Evolutionary conservation across 257 asterid genomes (phyloP), one percentile per base, ranked within the genome.

Genomic region (Coffea eugenioides): DNA sequence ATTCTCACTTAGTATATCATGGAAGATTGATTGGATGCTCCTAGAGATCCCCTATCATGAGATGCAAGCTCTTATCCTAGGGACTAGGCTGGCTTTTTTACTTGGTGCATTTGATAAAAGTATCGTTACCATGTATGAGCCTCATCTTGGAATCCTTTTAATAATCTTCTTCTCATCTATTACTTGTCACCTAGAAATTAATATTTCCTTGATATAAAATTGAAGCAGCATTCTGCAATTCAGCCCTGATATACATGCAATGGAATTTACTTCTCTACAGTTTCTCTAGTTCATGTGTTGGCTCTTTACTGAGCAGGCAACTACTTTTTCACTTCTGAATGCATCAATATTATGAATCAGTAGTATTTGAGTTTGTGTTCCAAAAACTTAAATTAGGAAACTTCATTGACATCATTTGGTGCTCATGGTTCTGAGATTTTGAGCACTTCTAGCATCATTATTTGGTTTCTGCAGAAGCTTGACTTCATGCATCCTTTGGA

Each of bases 81-180:
- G 34, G 11, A 15, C 31, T 74, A 73, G 67, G 23, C 48, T 31
- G 34, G 66, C 8, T 31, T 61, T 39, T 51, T 5, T 36, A 20
- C 23, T 74, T 77, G 80, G 18, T 66, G 65, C 49, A 62, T 48
- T 48, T 14, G 23, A 49, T 16, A 8, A 66, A 66, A 73, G 66
- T 73, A 27, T 73, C 66, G 52, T 16, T 20, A 18, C 73, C 34
- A 62, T 43, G 12, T 43, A 25, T 46, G 41, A 13, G 31, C 51
- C 5, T 43, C 48, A 25, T 76, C 18, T 13, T 77, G 15, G 14
- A 66, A 18, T 15, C 67, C 41, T 41, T 31, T 31, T 27, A 14
- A 48, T 54, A 21, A 21, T 45, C 48, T 45, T 62, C 43, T 46
- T 62, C 11, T 62, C 25, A 39, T 62, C 20, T 51, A 39, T 59